phyloP scores from a whole-genome alignment of 768 basidiomycete species.

The Russula dissimulans region DNA sequence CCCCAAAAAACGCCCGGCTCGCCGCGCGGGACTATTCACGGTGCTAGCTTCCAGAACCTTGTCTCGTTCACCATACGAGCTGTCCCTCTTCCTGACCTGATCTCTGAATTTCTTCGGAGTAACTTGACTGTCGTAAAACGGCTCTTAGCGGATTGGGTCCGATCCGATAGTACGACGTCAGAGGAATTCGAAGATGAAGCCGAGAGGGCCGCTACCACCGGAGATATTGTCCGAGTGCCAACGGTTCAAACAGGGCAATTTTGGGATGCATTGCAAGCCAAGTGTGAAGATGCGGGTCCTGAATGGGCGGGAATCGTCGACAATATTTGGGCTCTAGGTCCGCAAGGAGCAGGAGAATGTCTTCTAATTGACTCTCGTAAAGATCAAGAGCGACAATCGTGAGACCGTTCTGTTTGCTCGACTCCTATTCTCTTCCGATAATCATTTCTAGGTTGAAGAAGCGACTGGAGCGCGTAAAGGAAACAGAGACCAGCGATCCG shows the following conservation, averaged over 20 bases:
- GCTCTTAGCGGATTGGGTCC: slow-evolving; percentile 37
- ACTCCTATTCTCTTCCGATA: not conserved
- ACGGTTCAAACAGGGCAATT: slow-evolving; percentile 68
- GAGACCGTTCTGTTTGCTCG: slow-evolving; percentile 26
- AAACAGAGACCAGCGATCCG: slow-evolving; percentile 24
- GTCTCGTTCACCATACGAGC: slow-evolving; percentile 83
- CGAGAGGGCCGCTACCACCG: slow-evolving; percentile 39
- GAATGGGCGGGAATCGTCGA: slow-evolving; percentile 75
- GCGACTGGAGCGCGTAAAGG: slow-evolving; percentile 35
- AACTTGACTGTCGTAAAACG: slow-evolving; percentile 58
- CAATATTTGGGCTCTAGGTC: slow-evolving; percentile 86
- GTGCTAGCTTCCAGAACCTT: slow-evolving; percentile 56
- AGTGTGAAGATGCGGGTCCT: slow-evolving; percentile 54
- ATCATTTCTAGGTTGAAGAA: slow-evolving; percentile 38
- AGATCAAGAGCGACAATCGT: slow-evolving; percentile 43
- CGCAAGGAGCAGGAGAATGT: slow-evolving; percentile 78
- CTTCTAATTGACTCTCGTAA: slow-evolving; percentile 69
- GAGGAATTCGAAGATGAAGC: slow-evolving; percentile 28
- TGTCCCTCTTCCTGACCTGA: slow-evolving; percentile 57
- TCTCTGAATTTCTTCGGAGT: slow-evolving; percentile 70
- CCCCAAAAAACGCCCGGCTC: slow-evolving; percentile 66
- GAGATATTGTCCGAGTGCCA: slow-evolving; percentile 51
- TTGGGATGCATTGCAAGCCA: slow-evolving; percentile 59
- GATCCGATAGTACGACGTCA: slow-evolving; percentile 28
- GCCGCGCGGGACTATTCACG: slow-evolving; percentile 68